Percentiles rank a stretch among this genome's conserved stretches.
Evolutionary conservation across 257 asterid species (phyloP).

Genomic region (Gentiana macrophylla): DNA sequence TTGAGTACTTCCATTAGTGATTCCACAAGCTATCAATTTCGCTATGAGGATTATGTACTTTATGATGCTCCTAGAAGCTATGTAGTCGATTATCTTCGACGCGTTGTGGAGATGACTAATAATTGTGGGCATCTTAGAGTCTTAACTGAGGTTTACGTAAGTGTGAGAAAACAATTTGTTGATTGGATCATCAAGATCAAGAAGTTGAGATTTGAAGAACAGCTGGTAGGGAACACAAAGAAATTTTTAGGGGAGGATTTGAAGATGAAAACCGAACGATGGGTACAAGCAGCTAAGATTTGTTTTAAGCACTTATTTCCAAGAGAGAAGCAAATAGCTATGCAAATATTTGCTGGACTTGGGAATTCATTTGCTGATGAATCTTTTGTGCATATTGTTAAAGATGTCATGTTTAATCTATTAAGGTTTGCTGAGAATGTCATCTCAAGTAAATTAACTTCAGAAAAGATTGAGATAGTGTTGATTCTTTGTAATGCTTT

Average conservation of each 20-base stretch:
- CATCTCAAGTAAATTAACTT: constrained; percentile 51
- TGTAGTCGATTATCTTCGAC: constrained; percentile 29
- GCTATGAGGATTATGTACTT: constrained; percentile 8
- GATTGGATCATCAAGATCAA: neutral
- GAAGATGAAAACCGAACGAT: constrained; percentile 62
- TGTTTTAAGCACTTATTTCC: constrained; percentile 56
- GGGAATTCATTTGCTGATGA: constrained; percentile 20
- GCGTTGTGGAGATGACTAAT: constrained; percentile 64
- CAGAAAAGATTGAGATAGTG: constrained; percentile 37
- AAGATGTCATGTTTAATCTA: constrained; percentile 57
- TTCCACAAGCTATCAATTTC: constrained; percentile 12
- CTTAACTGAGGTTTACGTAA: constrained; percentile 69
- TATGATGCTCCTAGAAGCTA: constrained; percentile 9
- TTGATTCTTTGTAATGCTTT: constrained; percentile 7
- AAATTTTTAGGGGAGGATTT: constrained; percentile 52
- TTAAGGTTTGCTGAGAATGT: constrained; percentile 74
- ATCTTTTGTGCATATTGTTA: constrained; percentile 52
- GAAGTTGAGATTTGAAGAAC: constrained; percentile 40
- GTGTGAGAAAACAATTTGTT: constrained; percentile 15
- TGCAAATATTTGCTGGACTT: constrained; percentile 49
- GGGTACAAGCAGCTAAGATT: constrained; percentile 69
- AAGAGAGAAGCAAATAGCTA: constrained; percentile 60
- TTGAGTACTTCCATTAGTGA: constrained; percentile 14
- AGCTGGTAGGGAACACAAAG: constrained; percentile 32
- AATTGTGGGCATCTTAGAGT: constrained; percentile 44